A percentile compares a stretch with the other conserved stretches of the same genome.
These are phyloP conservation scores for Suhomyces sp. DNA, from an alignment of 805 yeast genomes.

Conservation along the genomic window DNA sequence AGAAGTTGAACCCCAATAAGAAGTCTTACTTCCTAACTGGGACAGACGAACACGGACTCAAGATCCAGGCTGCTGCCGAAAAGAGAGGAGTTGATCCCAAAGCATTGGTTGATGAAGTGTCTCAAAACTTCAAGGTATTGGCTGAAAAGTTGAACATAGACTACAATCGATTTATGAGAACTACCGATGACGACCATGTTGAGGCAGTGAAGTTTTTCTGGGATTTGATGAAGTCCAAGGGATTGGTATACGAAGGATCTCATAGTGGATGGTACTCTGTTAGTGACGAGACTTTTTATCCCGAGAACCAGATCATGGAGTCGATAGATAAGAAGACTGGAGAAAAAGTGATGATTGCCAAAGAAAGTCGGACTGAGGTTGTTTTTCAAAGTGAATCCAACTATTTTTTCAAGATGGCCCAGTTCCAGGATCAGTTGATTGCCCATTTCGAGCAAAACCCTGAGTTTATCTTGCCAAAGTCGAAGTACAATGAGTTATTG, in stretches of 20 bases:
- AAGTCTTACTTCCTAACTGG: slow-evolving; percentile 73
- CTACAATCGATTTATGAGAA: slow-evolving; percentile 80
- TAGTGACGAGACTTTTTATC: slow-evolving; percentile 91
- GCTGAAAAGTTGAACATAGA: slow-evolving; percentile 58
- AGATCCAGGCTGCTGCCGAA: slow-evolving; percentile 84
- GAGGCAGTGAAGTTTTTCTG: slow-evolving; percentile 68
- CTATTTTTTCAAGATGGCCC: slow-evolving; percentile 76
- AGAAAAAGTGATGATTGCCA: slow-evolving; percentile 41
- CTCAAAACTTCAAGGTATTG: slow-evolving; percentile 60
- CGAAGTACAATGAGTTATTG: slow-evolving; percentile 54
- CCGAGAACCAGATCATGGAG: slow-evolving; percentile 69
- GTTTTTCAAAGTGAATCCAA: slow-evolving; percentile 74
- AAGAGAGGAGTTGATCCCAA: slow-evolving; percentile 51
- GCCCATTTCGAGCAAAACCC: slow-evolving; percentile 49
- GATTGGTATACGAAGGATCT: slow-evolving; percentile 73
- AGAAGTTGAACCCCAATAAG: slow-evolving; percentile 34
- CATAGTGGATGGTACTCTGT: slow-evolving; percentile 95
- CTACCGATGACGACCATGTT: slow-evolving; percentile 82
- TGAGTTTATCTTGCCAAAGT: slow-evolving; percentile 63
- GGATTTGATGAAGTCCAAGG: slow-evolving; percentile 57
- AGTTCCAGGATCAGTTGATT: slow-evolving; percentile 57
- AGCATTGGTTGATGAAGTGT: slow-evolving; percentile 68
- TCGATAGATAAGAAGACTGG: slow-evolving; percentile 24
- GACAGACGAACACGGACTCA: slow-evolving; percentile 95
- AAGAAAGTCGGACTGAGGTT: slow-evolving; percentile 78